Evolutionary conservation across 768 basidiomycete genomes (phyloP).

Genomic region (Dioszegia crocea): DNA sequence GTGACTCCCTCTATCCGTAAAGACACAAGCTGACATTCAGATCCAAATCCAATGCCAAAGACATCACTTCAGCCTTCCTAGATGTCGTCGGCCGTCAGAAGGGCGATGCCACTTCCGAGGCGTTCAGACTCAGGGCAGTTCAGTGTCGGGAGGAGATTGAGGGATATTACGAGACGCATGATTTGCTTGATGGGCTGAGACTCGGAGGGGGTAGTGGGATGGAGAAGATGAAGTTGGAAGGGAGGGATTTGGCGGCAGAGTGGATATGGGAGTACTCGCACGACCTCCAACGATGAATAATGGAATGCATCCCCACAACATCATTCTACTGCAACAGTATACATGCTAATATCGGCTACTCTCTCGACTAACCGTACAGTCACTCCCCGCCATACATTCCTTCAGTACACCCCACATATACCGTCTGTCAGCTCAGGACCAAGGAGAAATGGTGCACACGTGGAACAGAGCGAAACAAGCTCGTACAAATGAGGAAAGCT

Average conservation of each 20-base stretch:
- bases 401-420: too few species aligned
- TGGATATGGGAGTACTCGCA: not conserved
- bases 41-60: not conserved
- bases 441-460: too few species aligned
- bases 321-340: too few species aligned
- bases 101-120: not conserved
- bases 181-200: not conserved
- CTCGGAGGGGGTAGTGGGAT: not conserved
- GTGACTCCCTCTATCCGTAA: too few species aligned
- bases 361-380: too few species aligned
- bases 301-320: too few species aligned
- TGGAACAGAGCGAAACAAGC: too few species aligned
- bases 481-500: too few species aligned
- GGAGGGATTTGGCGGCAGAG: conserved; percentile 2
- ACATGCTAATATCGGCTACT: too few species aligned
- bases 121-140: not conserved
- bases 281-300: too few species aligned
- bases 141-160: not conserved
- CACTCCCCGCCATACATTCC: too few species aligned
- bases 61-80: not conserved
- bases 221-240: not conserved
- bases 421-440: too few species aligned
- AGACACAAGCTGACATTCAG: not conserved
- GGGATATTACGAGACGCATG: not conserved
- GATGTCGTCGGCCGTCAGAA: not conserved